Base-by-base conservation (phyloP, 768 basidiomycete genomes). In the Trametes punicea region DNA sequence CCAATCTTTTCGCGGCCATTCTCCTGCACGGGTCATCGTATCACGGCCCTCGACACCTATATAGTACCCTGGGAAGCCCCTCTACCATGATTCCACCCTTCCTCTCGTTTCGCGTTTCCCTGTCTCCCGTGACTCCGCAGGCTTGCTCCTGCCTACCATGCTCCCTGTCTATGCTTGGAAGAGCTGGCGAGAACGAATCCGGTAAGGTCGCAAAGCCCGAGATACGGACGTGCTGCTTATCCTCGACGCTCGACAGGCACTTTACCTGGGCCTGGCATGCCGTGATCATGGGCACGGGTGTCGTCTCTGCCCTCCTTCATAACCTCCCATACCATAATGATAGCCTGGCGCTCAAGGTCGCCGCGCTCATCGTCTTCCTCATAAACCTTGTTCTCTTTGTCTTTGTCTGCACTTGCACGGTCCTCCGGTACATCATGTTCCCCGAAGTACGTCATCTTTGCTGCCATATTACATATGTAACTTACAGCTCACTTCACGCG, bases 191-290 rank as follows among this genome's bases (percentile, higher is more conserved):
- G 73, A 75, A 9, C 67, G 74, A 41, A 69, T 76, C 49, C 65
- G 63, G 75, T 74, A 61, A 55, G 36, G 29, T n/a, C 16, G 6
- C n/a, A 6, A 2, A 49, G 2, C 42, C 21, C 20, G 15, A 44
- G 13, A 23, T 3, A 7, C 11, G 6, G 3, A 13, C 18, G 5
- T 26, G 3, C 15, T 8, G 23, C 42, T 44, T 44, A 44, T 36
- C 18, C 18, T 39, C 4, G 21, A 23, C 21, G 21, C 16, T 16
- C 23, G 31, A 16, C 52, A 78, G 77, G 30, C 72, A 78, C 55
- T 77, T 78, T 57, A 77, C 77, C 6, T 77, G 75, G 33, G 72
- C 74, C 55, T 79, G 77, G 77, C 70, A 78, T 59, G 74, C 77
- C 10, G 74, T 77, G 16, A 68, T 74, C 26, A 79, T 79, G 77